Evolutionary conservation across 441 rosid species (phyloP).

Genomic region (Brassica balearica): DNA sequence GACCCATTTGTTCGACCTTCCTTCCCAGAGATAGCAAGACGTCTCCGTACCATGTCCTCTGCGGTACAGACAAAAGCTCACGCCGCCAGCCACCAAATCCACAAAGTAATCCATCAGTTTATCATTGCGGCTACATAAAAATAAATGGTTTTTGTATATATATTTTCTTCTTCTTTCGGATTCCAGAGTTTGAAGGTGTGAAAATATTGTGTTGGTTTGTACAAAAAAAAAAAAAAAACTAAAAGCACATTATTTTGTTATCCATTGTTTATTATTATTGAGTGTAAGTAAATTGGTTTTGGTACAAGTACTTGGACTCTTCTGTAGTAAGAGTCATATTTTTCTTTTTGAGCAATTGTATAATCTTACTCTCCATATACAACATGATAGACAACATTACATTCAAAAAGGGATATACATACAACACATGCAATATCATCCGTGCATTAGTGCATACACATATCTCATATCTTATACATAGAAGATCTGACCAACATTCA

Average conservation of each 20-base stretch:
- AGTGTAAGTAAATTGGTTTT: constrained; percentile 46
- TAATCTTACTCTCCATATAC: constrained; percentile 1
- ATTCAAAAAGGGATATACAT: neutral
- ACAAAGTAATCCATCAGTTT: constrained; percentile 34
- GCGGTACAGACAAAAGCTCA: neutral
- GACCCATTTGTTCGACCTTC: constrained; percentile 75
- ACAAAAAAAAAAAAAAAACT: constrained; percentile 12
- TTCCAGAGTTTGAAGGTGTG: neutral
- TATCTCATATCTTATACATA: constrained; percentile 52
- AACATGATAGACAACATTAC: neutral
- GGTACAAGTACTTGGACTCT: neutral
- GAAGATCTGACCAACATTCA: constrained; percentile 88
- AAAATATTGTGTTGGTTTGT: neutral
- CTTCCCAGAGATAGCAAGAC: constrained; percentile 22
- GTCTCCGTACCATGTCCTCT: constrained; percentile 3
- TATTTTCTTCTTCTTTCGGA: too few species aligned
- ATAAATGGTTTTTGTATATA: too few species aligned
- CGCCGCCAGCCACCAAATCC: constrained; percentile 49
- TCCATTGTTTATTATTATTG: constrained; percentile 13
- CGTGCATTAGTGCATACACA: neutral
- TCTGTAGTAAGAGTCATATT: too few species aligned
- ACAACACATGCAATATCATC: constrained; percentile 10
- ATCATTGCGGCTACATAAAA: neutral
- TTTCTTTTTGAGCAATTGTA: neutral
- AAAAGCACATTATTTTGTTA: constrained; percentile 38